phyloP scores from a whole-genome alignment of 371 early-diverging fungal genomes.

The Apophysomyces trapeziformis region DNA sequence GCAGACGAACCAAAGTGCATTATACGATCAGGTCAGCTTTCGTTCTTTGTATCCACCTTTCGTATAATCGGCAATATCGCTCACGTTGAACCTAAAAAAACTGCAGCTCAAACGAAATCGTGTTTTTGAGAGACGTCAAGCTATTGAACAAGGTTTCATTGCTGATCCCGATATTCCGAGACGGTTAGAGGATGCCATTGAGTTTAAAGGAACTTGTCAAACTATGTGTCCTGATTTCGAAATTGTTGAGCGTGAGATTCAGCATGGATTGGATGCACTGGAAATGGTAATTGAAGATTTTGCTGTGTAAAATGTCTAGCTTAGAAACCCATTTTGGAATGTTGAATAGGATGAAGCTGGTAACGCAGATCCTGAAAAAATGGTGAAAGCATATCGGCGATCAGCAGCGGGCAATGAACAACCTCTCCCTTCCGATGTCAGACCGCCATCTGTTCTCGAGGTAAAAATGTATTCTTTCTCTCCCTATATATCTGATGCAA shows the following conservation, averaged over 20 bases:
- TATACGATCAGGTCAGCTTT: conserved; percentile 31
- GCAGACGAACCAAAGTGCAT: conserved; percentile 22
- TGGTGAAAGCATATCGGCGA: conserved; percentile 87
- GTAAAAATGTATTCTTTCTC: conserved; percentile 36
- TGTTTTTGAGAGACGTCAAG: conserved; percentile 46
- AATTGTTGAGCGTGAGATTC: conserved; percentile 83
- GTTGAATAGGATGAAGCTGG: conserved; percentile 47
- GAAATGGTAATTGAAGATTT: conserved; percentile 58
- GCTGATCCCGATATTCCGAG: conserved; percentile 62
- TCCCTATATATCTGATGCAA: not conserved
- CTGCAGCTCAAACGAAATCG: conserved; percentile 43
- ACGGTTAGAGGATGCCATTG: conserved; percentile 68
- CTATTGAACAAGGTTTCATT: conserved; percentile 56
- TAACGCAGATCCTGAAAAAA: conserved; percentile 61
- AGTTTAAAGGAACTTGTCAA: conserved; percentile 79
- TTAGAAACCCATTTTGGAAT: not conserved
- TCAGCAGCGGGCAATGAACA: conserved; percentile 90
- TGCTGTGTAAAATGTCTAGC: not conserved
- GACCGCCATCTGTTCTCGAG: conserved; percentile 74
- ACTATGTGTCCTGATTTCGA: conserved; percentile 94
- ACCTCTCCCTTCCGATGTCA: conserved; percentile 88
- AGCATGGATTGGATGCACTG: conserved; percentile 71
- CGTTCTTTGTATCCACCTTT: not conserved
- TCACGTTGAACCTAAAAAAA: not conserved
- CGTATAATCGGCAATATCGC: not conserved